Evolutionary conservation across 306 rosid genomes (phyloP), one percentile per base, ranked within the genome.

Genomic region (Vachellia collinsii): DNA sequence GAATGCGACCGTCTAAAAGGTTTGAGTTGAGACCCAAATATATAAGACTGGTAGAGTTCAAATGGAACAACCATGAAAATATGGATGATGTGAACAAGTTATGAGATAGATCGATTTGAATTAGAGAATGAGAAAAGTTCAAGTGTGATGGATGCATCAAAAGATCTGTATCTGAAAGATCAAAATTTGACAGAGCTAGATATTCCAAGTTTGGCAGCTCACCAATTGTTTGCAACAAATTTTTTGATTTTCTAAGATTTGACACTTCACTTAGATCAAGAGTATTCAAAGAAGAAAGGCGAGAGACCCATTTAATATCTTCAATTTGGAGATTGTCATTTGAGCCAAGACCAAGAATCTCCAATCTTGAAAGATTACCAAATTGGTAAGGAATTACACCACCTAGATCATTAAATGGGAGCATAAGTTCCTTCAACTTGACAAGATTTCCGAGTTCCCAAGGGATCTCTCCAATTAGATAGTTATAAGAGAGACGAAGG

Each of bases 291-390:
- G 68, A 62, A 62, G 68, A 62, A 62, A 62, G 68, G n/a, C 0
- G 68, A 62, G 42, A 62, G 4, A 20, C 13, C 37, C n/a, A 13
- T 43, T 25, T 8, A 29, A 29, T 25, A 3, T 23, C 13, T 2
- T 6, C 41, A 29, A 62, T 12, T 34, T 11, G 20, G 41, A 62
- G 68, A 29, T 62, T 29, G 6, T 62, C 42, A 62, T 62, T 62
- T 29, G 68, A 12, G 11, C 42, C 68, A 25, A 62, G 68, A 2
- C 7, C 7, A 62, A 61, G 68, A 12, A 0, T 5, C 4, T 62
- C 68, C 34, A 62, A 29, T 29, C 11, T 62, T 62, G 68, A 62
- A 29, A 62, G 68, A 29, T 62, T 62, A 62, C 20, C 68, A 29
- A 62, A 8, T 29, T 62, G 42, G 19, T 34, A 5, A 62, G 68